Evolutionary conservation across 2,329 filamentous ascomycete species (phyloP), one percentile per base, ranked within the genome.

Genomic region (Incumbomyces lentus): DNA sequence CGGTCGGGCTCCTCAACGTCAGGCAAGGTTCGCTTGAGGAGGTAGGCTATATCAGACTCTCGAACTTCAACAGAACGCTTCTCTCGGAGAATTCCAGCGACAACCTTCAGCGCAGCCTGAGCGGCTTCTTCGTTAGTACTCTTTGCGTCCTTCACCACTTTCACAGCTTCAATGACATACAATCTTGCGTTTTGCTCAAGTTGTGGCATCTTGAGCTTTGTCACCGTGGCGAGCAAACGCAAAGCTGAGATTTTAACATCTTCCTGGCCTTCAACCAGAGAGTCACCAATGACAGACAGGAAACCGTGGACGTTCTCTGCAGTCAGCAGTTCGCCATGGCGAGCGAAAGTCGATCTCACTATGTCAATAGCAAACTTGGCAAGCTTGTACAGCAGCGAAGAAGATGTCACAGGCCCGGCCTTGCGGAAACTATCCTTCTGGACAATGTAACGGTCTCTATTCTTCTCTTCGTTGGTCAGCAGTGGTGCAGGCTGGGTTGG

Each of bases 1-100:
- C 89, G 82, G 54, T 95, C 82, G 3, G 90, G 88, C 61, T 96
- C 87, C 26, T 93, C 94, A 40, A 98, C 75, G 59, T 96, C 90
- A 22, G 88, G 81, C 56, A 88, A 84, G 43, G 96, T 71, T 49
- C 86, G 84, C 51, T 81, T 79, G 3, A 96, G 77, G 2, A 98
- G 69, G 62, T 87, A 82, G 37, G 92, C 87, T 16, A 96, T 70
- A 36, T 89, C 84, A 2, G 79, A 79, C 54, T 95, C 85, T 62
- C 85, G 88, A 58, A 96, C 73, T 14, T 76, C 69, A 4, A 92
- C 79, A 54, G 82, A 81, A 50, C 79, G 78, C 41, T 86, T 77
- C 60, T 96, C 89, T 38, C 88, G 80, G 6, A 98, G 73, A 49
- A 95, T 79, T 7, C 87, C 81, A 0, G 88, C 84, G 37, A 96